Evolutionary conservation across 768 basidiomycete species (phyloP).

Genomic region (Pleurotus tuber-regium): DNA sequence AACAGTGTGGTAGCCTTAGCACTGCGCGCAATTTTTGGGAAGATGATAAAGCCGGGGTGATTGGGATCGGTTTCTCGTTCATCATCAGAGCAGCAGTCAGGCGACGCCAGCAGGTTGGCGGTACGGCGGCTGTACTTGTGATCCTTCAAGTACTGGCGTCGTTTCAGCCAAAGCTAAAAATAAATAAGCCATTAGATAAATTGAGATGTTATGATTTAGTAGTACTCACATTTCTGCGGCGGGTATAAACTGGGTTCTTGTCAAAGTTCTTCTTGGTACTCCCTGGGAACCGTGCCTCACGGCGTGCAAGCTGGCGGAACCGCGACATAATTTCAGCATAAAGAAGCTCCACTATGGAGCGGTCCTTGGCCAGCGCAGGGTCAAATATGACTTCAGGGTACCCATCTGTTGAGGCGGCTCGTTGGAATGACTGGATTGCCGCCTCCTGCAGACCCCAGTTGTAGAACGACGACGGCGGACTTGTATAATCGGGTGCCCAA

Average conservation of each 20-base stretch:
- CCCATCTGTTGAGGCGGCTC: background rate
- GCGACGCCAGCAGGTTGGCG: background rate
- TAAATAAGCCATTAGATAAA: background rate
- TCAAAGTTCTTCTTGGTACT: background rate
- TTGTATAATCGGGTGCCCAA: background rate
- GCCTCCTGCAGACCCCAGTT: background rate
- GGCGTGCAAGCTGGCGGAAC: background rate
- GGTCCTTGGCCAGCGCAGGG: background rate
- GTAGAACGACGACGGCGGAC: background rate
- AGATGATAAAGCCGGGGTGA: background rate
- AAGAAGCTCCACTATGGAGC: background rate
- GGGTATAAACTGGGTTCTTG: background rate
- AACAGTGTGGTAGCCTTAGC: background rate
- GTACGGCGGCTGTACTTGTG: background rate
- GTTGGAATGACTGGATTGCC: background rate
- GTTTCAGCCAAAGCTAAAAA: background rate
- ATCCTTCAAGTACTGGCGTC: background rate
- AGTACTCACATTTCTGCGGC: background rate
- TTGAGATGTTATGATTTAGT: background rate
- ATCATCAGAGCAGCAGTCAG: slow-evolving; percentile 1
- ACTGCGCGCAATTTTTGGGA: background rate
- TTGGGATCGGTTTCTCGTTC: background rate
- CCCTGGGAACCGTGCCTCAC: background rate
- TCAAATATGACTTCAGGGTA: background rate
- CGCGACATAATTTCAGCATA: background rate